These are phyloP conservation scores for Colletotrichum godetiae DNA, from an alignment of 2,329 filamentous ascomycete species.

Conservation along the genomic window DNA sequence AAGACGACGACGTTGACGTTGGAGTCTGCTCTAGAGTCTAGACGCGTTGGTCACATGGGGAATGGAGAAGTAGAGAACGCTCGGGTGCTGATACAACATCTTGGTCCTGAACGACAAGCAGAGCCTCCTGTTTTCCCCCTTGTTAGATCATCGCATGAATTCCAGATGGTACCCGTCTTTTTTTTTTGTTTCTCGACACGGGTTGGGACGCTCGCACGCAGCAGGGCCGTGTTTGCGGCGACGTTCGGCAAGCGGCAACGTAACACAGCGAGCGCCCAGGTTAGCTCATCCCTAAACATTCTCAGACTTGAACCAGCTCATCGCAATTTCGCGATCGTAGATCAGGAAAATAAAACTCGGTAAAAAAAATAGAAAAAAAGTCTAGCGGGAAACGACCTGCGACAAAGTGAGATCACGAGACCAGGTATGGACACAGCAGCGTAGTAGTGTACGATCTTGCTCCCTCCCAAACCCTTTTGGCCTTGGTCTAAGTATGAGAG, in stretches of 20 bases:
- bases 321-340: slow-evolving; percentile 32
- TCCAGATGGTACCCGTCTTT: not conserved
- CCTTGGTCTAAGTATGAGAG: no score
- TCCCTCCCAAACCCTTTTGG: no score
- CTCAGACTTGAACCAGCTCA: slow-evolving; percentile 19
- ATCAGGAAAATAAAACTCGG: slow-evolving; percentile 3
- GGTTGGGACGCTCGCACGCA: not conserved
- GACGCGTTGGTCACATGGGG: not conserved
- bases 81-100: slow-evolving; percentile 18
- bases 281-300: slow-evolving; percentile 18
- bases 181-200: not conserved
- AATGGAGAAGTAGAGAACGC: not conserved
- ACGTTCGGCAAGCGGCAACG: not conserved
- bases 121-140: slow-evolving; percentile 26
- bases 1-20: not conserved
- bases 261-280: not conserved
- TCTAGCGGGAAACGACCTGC: no score
- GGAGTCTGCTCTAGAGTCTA: not conserved
- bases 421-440: no score
- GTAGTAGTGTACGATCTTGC: no score
- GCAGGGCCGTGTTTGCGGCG: not conserved
- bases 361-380: no score
- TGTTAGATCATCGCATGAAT: slow-evolving; percentile 7
- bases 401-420: no score
- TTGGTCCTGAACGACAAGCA: not conserved